A percentile compares a stretch with the other conserved stretches of the same genome.
Conservation (phyloP, 352 stramenopile species). For the Phytophthora fragariaefolia region DNA sequence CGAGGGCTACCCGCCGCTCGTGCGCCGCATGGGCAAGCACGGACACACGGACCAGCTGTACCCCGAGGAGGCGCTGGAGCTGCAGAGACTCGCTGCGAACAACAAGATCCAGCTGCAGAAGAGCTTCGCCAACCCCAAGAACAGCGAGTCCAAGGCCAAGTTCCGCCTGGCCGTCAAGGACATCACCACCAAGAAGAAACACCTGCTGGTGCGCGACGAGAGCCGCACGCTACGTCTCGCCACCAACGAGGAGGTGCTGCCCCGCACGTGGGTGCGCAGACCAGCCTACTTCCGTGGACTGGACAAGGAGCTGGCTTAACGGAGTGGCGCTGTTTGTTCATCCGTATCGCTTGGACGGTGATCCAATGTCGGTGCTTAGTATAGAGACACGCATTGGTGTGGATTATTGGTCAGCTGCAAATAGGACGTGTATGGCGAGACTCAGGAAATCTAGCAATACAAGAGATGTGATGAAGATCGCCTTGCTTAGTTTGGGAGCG, state of each 20-base stretch:
- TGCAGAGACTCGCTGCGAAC: slow-evolving; percentile 77
- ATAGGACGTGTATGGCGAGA: slow-evolving; percentile 28
- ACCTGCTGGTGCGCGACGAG: slow-evolving; percentile 71
- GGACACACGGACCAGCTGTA: slow-evolving; percentile 83
- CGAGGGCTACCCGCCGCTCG: slow-evolving; percentile 77
- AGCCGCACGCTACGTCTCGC: slow-evolving; percentile 68
- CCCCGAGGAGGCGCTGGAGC: slow-evolving; percentile 74
- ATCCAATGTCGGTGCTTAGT: slow-evolving; percentile 21
- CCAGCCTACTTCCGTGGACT: slow-evolving; percentile 77
- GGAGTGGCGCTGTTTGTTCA: slow-evolving; percentile 29
- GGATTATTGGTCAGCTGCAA: slow-evolving; percentile 21
- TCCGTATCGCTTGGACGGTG: slow-evolving; percentile 25
- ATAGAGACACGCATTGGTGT: slow-evolving; percentile 36
- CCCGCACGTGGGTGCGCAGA: slow-evolving; percentile 83
- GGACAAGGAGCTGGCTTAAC: slow-evolving; percentile 49
- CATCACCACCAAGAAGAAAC: slow-evolving; percentile 82
- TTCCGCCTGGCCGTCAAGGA: slow-evolving; percentile 87
- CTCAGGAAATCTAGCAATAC: slow-evolving; percentile 27
- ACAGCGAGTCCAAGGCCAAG: slow-evolving; percentile 57
- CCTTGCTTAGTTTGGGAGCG: neutral
- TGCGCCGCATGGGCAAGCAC: slow-evolving; percentile 83
- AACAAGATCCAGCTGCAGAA: slow-evolving; percentile 77
- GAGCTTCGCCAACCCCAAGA: slow-evolving; percentile 75
- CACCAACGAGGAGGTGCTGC: slow-evolving; percentile 77
- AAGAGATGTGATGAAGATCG: slow-evolving; percentile 29